Conservation (phyloP, 306 rosid species). For the Cucurbita argyrosperma region DNA sequence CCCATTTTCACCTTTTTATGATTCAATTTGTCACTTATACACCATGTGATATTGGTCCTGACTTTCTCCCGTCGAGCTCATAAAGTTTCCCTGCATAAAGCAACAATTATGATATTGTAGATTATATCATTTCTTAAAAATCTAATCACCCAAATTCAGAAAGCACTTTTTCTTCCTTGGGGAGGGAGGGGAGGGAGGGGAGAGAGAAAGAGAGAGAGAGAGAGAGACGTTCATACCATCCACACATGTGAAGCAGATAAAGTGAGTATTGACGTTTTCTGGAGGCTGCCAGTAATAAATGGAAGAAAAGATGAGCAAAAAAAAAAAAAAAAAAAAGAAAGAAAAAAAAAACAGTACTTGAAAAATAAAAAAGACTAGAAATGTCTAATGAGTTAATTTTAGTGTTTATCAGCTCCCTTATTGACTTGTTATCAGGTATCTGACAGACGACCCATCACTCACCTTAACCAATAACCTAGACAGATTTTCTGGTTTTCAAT, state of each 20-base stretch:
- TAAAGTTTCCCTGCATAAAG: conserved; percentile 47
- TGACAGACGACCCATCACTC: neutral
- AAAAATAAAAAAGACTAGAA: neutral
- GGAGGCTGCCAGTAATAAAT: conserved; percentile 40
- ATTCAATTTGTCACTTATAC: neutral
- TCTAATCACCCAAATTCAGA: neutral
- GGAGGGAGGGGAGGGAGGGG: neutral
- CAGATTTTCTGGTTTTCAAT: neutral
- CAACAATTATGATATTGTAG: neutral
- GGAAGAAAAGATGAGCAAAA: neutral
- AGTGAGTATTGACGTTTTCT: conserved; percentile 54
- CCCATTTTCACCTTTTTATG: neutral
- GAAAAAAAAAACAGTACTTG: neutral
- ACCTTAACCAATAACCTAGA: neutral
- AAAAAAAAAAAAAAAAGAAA: neutral
- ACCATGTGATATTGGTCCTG: conserved; percentile 66
- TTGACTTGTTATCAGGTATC: neutral
- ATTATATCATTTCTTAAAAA: neutral
- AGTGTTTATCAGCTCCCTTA: neutral
- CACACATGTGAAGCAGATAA: conserved; percentile 69
- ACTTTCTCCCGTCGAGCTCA: conserved; percentile 87
- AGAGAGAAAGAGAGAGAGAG: neutral
- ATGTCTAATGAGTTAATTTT: neutral
- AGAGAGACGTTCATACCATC: conserved; percentile 34
- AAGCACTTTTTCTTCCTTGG: neutral